Evolutionary conservation across 768 basidiomycete genomes (phyloP).

Genomic region (Lactarius hatsudake): DNA sequence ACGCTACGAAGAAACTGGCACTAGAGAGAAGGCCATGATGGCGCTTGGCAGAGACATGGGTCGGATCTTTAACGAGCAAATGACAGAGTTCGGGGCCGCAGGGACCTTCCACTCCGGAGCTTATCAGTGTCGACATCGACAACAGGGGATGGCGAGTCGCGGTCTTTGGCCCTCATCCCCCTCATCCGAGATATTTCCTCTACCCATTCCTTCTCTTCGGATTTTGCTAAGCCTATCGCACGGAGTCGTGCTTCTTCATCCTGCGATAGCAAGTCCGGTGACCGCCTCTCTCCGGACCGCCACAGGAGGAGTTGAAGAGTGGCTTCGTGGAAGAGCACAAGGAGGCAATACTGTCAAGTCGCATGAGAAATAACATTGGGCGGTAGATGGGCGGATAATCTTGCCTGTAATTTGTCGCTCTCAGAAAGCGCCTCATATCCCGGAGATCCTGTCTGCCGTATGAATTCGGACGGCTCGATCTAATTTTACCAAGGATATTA

Average conservation of each 20-base stretch:
- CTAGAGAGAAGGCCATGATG: background rate
- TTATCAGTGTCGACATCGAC: background rate
- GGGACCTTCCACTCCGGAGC: conserved; percentile 9
- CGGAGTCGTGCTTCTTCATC: conserved; percentile 58
- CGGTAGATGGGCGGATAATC: background rate
- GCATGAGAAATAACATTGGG: background rate
- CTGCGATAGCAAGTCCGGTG: conserved; percentile 45
- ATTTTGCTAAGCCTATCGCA: conserved; percentile 44
- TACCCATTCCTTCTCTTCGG: conserved; percentile 66
- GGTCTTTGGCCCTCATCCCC: conserved; percentile 26
- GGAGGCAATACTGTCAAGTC: conserved; percentile 59
- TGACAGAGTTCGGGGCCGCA: conserved; percentile 11
- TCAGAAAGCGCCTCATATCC: conserved; percentile 26
- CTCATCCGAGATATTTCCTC: conserved; percentile 51
- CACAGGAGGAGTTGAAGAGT: conserved; percentile 72
- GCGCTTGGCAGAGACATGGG: background rate
- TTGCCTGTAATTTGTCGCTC: conserved; percentile 26
- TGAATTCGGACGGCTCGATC: conserved; percentile 8
- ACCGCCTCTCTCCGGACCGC: conserved; percentile 58
- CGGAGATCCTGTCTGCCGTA: conserved; percentile 19
- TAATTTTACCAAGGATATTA: background rate
- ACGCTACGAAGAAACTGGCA: background rate
- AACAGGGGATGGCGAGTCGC: conserved; percentile 20
- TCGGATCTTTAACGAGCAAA: conserved; percentile 1
- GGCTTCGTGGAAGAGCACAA: conserved; percentile 69